These are phyloP conservation scores for Colletotrichum sp. DNA, from an alignment of 2,329 filamentous ascomycete genomes.

Conservation along the genomic window DNA sequence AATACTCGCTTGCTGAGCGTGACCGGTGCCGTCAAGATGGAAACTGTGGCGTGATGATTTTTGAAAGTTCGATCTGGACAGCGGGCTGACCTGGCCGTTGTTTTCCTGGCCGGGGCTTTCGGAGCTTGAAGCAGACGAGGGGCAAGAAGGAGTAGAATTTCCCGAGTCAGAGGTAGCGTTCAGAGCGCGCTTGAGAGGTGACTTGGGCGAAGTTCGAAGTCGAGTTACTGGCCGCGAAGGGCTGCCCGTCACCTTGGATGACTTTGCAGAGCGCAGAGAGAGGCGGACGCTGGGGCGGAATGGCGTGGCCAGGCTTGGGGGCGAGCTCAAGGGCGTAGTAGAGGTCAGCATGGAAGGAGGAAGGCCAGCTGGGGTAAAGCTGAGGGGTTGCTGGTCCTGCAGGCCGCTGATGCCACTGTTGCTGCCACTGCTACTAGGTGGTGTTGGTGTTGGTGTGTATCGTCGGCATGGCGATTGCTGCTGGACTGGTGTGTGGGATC, in stretches of 20 bases:
- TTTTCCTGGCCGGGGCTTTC: conserved; percentile 50
- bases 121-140: conserved; percentile 50
- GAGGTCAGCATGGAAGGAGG: conserved; percentile 30
- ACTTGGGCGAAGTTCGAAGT: conserved; percentile 75
- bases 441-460: conserved; percentile 28
- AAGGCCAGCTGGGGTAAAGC: conserved; percentile 23
- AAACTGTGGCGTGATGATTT: conserved; percentile 59
- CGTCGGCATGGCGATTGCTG: conserved; percentile 51
- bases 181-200: conserved; percentile 80
- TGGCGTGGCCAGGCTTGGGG: conserved; percentile 62
- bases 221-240: conserved; percentile 63
- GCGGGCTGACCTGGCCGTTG: conserved; percentile 43
- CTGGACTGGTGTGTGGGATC: conserved; percentile 18
- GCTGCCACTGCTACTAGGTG: conserved; percentile 29
- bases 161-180: conserved; percentile 73
- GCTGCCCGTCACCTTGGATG: conserved; percentile 58
- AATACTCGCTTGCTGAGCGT: conserved; percentile 51
- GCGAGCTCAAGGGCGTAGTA: conserved; percentile 32
- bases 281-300: conserved; percentile 72
- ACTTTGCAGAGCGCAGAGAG: conserved; percentile 66
- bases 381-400: conserved; percentile 36
- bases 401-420: conserved; percentile 32
- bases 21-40: conserved; percentile 61
- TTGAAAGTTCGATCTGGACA: conserved; percentile 49
- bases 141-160: conserved; percentile 58